Percentiles rank a stretch among this genome's conserved stretches.
phyloP scores from a whole-genome alignment of 768 basidiomycete species.

The Holtermanniella nyarrowii region DNA sequence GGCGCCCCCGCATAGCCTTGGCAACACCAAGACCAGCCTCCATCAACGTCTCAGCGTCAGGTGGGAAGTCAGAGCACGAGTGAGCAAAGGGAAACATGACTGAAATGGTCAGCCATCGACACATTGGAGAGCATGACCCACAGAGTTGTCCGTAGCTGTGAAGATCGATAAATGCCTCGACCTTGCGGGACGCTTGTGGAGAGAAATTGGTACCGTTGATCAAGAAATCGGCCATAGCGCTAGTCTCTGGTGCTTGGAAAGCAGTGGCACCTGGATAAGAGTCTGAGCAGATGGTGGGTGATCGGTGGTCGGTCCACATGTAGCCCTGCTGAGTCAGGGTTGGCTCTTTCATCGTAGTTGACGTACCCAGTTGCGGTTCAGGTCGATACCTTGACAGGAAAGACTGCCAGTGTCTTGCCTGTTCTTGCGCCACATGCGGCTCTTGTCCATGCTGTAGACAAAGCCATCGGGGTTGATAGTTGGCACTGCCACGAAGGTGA shows the following conservation, averaged over 20 bases:
- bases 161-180: conserved; percentile 62
- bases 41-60: conserved; percentile 63
- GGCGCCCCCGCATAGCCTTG: conserved; percentile 49
- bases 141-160: conserved; percentile 76
- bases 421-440: conserved; percentile 49
- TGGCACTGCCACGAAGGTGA: conserved; percentile 40
- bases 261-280: conserved; percentile 65
- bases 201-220: conserved; percentile 24
- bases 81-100: conserved; percentile 72
- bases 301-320: conserved; percentile 52
- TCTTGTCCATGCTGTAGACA: conserved; percentile 50
- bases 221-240: conserved; percentile 62
- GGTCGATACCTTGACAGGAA: conserved; percentile 20
- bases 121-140: conserved; percentile 41
- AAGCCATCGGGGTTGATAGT: conserved; percentile 44
- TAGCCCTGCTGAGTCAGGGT: conserved; percentile 67
- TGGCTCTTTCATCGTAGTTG: conserved; percentile 54
- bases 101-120: conserved; percentile 28
- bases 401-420: conserved; percentile 41
- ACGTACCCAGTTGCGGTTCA: not conserved
- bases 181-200: conserved; percentile 42
- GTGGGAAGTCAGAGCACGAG: conserved; percentile 53
- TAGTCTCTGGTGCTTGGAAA: conserved; percentile 68
- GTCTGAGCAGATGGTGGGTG: conserved; percentile 52
- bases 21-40: conserved; percentile 62